Evolutionary conservation across 148 eudicot genomes (phyloP).

Genomic region (Vaccinium myrtillus): DNA sequence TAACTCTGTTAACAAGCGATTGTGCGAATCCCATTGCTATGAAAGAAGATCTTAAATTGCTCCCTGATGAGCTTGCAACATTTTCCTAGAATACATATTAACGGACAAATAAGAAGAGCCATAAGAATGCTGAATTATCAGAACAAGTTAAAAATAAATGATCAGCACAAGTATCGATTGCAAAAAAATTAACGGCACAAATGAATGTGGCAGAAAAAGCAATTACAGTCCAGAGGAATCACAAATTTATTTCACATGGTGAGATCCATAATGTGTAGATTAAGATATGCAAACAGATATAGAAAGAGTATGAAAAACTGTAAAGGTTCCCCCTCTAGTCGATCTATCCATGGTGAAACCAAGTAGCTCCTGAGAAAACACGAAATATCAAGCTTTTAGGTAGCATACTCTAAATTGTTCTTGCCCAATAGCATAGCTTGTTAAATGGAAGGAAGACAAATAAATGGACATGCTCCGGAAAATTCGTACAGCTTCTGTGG

Average conservation of each 20-base stretch:
- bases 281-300: background rate
- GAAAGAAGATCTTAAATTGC: constrained; percentile 65
- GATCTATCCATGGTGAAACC: background rate
- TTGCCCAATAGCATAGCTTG: background rate
- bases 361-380: background rate
- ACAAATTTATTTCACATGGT: background rate
- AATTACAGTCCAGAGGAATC: background rate
- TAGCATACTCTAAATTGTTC: background rate
- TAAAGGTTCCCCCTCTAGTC: background rate
- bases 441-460: background rate
- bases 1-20: constrained; percentile 71
- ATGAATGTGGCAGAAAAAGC: background rate
- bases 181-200: background rate
- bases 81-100: constrained; percentile 51
- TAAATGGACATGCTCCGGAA: background rate
- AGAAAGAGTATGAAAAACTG: background rate
- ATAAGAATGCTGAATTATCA: constrained; percentile 4
- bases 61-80: constrained; percentile 86
- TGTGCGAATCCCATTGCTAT: constrained; percentile 88
- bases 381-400: background rate
- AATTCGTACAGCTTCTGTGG: background rate
- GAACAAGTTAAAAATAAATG: background rate
- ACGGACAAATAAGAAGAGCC: background rate
- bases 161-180: background rate
- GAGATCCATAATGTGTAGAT: background rate